A percentile compares a stretch with the other conserved stretches of the same genome.
These are phyloP conservation scores for Kregervanrija fluxuum DNA, from an alignment of 805 yeast species.

Conservation along the genomic window DNA sequence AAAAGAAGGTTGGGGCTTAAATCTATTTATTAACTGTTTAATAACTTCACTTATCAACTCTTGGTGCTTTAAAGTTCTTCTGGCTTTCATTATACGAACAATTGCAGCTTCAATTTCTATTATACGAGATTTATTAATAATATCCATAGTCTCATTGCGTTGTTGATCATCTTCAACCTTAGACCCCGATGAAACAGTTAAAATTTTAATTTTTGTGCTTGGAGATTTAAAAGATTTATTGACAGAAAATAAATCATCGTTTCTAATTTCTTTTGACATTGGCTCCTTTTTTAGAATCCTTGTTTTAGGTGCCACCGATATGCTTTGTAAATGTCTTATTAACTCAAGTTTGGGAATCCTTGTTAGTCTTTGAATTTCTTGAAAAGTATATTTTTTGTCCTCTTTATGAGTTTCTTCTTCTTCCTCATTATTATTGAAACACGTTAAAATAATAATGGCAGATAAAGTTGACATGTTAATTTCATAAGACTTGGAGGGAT, in stretches of 20 bases:
- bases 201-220: constrained; percentile 62
- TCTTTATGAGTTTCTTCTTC: constrained; percentile 32
- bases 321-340: constrained; percentile 65
- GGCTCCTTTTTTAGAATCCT: constrained; percentile 71
- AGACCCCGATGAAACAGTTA: constrained; percentile 48
- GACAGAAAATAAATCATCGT: constrained; percentile 55
- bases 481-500: constrained; percentile 64
- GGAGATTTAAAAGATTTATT: constrained; percentile 67
- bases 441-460: constrained; percentile 58
- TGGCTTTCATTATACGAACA: constrained; percentile 79
- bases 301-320: constrained; percentile 77
- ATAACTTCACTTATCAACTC: constrained; percentile 62
- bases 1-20: constrained; percentile 58
- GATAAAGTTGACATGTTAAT: constrained; percentile 76
- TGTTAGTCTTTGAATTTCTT: constrained; percentile 58
- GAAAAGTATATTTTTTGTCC: constrained; percentile 42
- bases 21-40: constrained; percentile 51
- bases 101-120: constrained; percentile 77
- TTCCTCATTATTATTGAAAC: constrained; percentile 60
- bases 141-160: constrained; percentile 44
- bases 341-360: constrained; percentile 69
- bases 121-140: constrained; percentile 55
- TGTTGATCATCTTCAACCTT: constrained; percentile 49
- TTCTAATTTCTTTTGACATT: constrained; percentile 61
- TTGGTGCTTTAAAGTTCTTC: constrained; percentile 54